These are phyloP conservation scores for Rhodofomes roseus DNA, from an alignment of 1,284 basidiomycete species.

Conservation along the genomic window DNA sequence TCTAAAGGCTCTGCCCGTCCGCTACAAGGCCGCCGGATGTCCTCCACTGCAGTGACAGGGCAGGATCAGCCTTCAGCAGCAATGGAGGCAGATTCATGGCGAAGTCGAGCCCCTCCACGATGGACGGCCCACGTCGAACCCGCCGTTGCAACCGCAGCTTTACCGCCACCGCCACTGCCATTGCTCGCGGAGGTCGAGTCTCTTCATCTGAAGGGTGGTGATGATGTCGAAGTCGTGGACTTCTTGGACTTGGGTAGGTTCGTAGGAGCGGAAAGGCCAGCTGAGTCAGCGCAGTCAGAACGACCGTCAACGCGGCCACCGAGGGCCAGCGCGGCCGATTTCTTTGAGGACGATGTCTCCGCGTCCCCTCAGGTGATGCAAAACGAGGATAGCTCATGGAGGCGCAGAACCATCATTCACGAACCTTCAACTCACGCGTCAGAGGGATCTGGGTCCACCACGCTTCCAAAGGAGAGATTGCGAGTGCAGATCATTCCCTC, in stretches of 20 bases:
- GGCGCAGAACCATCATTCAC: slow-evolving; percentile 23
- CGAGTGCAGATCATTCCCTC: slow-evolving; percentile 2
- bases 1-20: slow-evolving; percentile 22
- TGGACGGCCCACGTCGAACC: slow-evolving; percentile 22
- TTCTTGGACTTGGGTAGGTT: slow-evolving; percentile 74
- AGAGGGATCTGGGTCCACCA: background rate
- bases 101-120: slow-evolving; percentile 41
- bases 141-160: slow-evolving; percentile 10
- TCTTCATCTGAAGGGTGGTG: slow-evolving; percentile 46
- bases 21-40: slow-evolving; percentile 24
- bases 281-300: slow-evolving; percentile 25
- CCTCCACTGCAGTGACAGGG: slow-evolving; percentile 18
- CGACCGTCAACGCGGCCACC: slow-evolving; percentile 20
- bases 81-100: slow-evolving; percentile 56
- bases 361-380: slow-evolving; percentile 10
- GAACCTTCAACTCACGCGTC: background rate
- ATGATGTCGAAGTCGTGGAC: slow-evolving; percentile 71
- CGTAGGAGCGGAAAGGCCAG: slow-evolving; percentile 37
- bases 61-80: slow-evolving; percentile 27
- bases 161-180: slow-evolving; percentile 28
- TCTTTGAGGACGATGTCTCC: slow-evolving; percentile 48
- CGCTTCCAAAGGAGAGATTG: background rate
- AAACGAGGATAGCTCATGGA: slow-evolving; percentile 41
- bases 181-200: slow-evolving; percentile 45
- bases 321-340: slow-evolving; percentile 62